Percentiles rank a stretch among this genome's conserved stretches.
Conservation (phyloP, 2,329 filamentous ascomycete genomes). For the Piedraia hortae region DNA sequence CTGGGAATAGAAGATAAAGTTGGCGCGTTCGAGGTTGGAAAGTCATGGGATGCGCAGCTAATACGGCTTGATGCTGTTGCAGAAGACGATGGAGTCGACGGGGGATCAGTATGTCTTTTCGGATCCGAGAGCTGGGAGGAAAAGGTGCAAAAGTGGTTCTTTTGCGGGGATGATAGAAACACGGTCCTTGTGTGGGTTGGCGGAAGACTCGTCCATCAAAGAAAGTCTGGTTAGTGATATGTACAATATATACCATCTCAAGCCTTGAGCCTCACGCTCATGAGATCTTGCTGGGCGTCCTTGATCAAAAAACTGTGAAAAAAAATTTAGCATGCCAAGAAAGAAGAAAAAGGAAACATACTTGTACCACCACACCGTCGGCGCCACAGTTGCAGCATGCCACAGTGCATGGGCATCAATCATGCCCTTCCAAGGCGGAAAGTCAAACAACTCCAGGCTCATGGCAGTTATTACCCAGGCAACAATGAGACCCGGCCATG, state of each 20-base stretch:
- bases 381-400: constrained; percentile 79
- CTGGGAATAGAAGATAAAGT: constrained; percentile 45
- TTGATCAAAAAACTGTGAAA: constrained; percentile 49
- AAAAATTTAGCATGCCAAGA: constrained; percentile 1
- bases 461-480: constrained; percentile 80
- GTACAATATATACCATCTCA: constrained; percentile 10
- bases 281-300: constrained; percentile 61
- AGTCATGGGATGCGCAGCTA: constrained; percentile 77
- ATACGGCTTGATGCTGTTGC: constrained; percentile 30
- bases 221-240: not conserved
- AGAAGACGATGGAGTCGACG: constrained; percentile 12
- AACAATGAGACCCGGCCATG: constrained; percentile 74
- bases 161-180: constrained; percentile 77
- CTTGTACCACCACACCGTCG: constrained; percentile 83
- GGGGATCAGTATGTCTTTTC: constrained; percentile 58
- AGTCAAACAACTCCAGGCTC: constrained; percentile 88
- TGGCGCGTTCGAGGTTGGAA: constrained; percentile 62
- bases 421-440: constrained; percentile 54
- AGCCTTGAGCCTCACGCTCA: constrained; percentile 43
- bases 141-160: constrained; percentile 78
- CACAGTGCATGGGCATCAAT: constrained; percentile 87
- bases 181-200: constrained; percentile 71
- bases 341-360: constrained; percentile 24
- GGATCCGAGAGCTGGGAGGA: constrained; percentile 79
- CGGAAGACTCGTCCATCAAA: constrained; percentile 40